Conservation (phyloP, 2,329 filamentous ascomycete species). For the Trichoderma sp. region DNA sequence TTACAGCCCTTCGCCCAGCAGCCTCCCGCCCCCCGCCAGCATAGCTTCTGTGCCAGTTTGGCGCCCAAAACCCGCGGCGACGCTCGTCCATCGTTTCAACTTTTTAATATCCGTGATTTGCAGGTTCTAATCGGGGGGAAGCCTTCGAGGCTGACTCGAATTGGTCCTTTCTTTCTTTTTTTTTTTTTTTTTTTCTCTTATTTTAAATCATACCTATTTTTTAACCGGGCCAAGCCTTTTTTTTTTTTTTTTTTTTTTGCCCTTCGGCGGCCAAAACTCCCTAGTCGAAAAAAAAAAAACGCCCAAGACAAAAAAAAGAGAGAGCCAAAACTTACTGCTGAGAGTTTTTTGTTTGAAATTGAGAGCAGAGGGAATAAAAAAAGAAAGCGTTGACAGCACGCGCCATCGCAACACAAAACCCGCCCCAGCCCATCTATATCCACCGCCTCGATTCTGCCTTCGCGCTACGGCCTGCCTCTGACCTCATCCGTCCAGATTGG, state of each 20-base stretch:
- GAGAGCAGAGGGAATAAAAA: background rate
- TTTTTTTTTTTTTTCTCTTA: background rate
- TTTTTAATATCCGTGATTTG: constrained; percentile 8
- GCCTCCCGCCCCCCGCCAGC: constrained; percentile 3
- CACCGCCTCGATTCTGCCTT: constrained; percentile 23
- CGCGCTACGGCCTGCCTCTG: constrained; percentile 31
- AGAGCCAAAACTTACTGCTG: background rate
- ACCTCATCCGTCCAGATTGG: constrained; percentile 40
- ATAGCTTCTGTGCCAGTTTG: background rate
- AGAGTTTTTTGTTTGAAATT: constrained; percentile 13
- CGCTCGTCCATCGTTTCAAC: background rate
- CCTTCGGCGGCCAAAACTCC: background rate
- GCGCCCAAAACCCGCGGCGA: background rate
- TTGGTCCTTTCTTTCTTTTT: background rate
- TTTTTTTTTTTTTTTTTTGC: too few relatives aligned
- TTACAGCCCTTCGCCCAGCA: constrained; percentile 19
- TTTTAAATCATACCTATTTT: background rate
- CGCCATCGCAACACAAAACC: constrained; percentile 12
- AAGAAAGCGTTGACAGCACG: constrained; percentile 11
- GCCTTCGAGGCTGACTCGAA: constrained; percentile 2
- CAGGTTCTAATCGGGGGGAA: background rate
- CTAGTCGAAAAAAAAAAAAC: background rate
- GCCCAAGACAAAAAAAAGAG: background rate
- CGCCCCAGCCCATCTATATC: constrained; percentile 13
- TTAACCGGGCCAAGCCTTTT: background rate